Evolutionary conservation across 257 asterid genomes (phyloP), one percentile per base, ranked within the genome.

Genomic region (Agastache rugosa): DNA sequence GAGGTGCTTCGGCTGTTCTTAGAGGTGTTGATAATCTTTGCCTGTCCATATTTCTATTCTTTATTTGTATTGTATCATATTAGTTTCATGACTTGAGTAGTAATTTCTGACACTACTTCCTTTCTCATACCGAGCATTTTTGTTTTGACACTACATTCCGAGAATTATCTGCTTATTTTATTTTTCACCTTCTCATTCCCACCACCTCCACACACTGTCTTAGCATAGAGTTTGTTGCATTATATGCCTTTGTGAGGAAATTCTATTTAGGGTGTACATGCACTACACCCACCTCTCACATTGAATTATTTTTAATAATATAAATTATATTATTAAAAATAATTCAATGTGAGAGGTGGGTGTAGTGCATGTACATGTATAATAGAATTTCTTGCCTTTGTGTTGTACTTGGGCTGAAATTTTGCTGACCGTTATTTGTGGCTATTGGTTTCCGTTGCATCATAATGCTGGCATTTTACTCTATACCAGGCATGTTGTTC

Each of bases 1-100:
- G 71, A 82, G 88, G 76, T 92, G 96, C 87, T 92, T 94, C 69
- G 91, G 97, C 61, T 90, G 96, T 81, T 87, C 94, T 53, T 93
- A 93, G 87, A 75, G 73, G 83, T 69, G 62, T 42, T 50, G 54
- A 48, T 42, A 42, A 75, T 55, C 66, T 59, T 67, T 35, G 27
- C 60, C 25, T 19, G 59, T 39, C 71, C 76, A 31, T 75, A 51
- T 41, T 58, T 72, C 66, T 42, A 58, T 76, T 72, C 73, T 72
- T 72, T 72, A 51, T 70, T 47, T 23, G 35, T 62, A 56, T 55
- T 23, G 37, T 63, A 16, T 58, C 11, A 73, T 66, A 42, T 0
- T 51, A 39, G 41, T 79, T 23, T 29, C 62, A 37, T 60, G 3
- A 22, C 53, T 73, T 15, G 34, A 63, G 17, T 23, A 27, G 42